Base-by-base conservation (phyloP, 148 eudicot species). In the Rhododendron vialii region DNA sequence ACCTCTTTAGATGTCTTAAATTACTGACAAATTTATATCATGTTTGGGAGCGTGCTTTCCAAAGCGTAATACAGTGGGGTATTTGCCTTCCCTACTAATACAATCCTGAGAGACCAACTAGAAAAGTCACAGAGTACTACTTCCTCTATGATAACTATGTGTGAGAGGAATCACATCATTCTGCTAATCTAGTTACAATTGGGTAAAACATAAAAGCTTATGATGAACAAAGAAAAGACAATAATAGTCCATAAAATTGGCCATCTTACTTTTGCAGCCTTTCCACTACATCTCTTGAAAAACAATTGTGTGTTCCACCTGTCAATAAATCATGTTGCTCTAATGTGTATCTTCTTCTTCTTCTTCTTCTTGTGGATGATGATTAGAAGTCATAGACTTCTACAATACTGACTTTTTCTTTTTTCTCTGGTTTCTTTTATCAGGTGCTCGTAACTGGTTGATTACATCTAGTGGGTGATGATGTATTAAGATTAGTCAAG, bases 381-480 rank as follows among this genome's bases (percentile, higher is more conserved):
- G 35, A 65, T 65, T 15, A 3, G 14, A 69, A 15, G 38, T 28
- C 20, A 8, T 45, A 9, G 4, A 26, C 22, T 26, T 84, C 51
- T 33, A 55, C 65, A 30, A 35, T 33, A 24, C 77, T 82, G 35
- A 81, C 28, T 41, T 73, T 22, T 38, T 38, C 6, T 38, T 38
- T 38, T 38, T 57, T 41, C 43, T 30, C 81, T 57, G 55, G 57
- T 85, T 63, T 86, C 50, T 45, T 84, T 59, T 36, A 45, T 86
- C 91, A 95, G 98, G 99, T 96, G 85, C 94, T 96, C 38, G 99
- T 95, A 36, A 92, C 98, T 8, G 98, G 98, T 77, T 96, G 98
- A 47, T 86, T 96, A 79, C 99, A 95, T 91, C 91, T 96, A 83
- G 90, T 96, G 61, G 99, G 99, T 12, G 99, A 96, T 84, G 93